Evolutionary conservation across 345 rosid genomes (phyloP).

Genomic region (rapeseed (Brassica napus)): Da-Ae NC_063437.1:10574501-10575000

Average conservation of each 20-base stretch:
- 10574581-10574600: too few relatives aligned
- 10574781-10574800: too few relatives aligned
- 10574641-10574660: not conserved
- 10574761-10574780: too few relatives aligned
- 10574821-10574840: not conserved
- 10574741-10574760: too few relatives aligned
- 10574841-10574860: not conserved
- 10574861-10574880: not conserved
- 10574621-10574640: not conserved
- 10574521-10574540: too few relatives aligned
- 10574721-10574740: too few relatives aligned
- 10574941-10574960: not conserved
- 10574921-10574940: conserved; percentile 16
- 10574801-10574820: not conserved
- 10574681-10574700: not conserved
- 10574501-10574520: too few relatives aligned
- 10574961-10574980: conserved; percentile 31
- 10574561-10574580: too few relatives aligned
- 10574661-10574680: not conserved
- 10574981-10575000: conserved; percentile 14
- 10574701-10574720: not conserved
- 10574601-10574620: too few relatives aligned
- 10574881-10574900: conserved; percentile 22
- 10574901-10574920: conserved; percentile 18
- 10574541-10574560: too few relatives aligned